Evolutionary conservation across 2,329 filamentous ascomycete genomes (phyloP).

Genomic region (Phaeosphaeria sp.): DNA sequence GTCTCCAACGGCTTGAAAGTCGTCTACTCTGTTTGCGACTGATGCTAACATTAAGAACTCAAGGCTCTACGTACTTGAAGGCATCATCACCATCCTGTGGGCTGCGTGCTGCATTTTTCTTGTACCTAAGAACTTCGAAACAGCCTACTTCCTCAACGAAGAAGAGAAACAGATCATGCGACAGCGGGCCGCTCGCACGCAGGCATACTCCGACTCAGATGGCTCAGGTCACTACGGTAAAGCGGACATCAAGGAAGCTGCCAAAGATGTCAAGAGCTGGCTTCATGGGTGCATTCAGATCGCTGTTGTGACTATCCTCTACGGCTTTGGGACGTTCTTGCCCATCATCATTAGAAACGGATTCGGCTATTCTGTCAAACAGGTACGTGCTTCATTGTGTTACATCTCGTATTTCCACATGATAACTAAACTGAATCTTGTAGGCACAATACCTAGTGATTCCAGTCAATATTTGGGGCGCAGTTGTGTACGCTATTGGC

Average conservation of each 20-base stretch:
- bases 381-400: constrained; percentile 29
- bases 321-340: constrained; percentile 50
- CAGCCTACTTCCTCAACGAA: constrained; percentile 41
- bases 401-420: neutral
- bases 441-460: constrained; percentile 49
- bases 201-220: constrained; percentile 39
- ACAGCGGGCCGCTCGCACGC: constrained; percentile 33
- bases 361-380: constrained; percentile 49
- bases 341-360: constrained; percentile 52
- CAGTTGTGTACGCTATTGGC: constrained; percentile 49
- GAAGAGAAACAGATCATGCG: constrained; percentile 40
- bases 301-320: constrained; percentile 48
- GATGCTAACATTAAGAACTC: neutral
- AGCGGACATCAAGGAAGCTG: constrained; percentile 40
- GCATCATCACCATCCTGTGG: constrained; percentile 38
- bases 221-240: constrained; percentile 37
- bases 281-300: constrained; percentile 48
- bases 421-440: neutral
- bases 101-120: constrained; percentile 37
- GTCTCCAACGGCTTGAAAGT: neutral
- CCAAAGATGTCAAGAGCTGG: constrained; percentile 42
- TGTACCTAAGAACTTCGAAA: constrained; percentile 40
- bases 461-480: constrained; percentile 52
- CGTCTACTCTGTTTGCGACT: neutral
- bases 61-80: constrained; percentile 42